Percentiles rank a stretch among this genome's conserved stretches.
Conservation (phyloP, 1,284 basidiomycete species). For the Hypsizygus ulmarius region DNA sequence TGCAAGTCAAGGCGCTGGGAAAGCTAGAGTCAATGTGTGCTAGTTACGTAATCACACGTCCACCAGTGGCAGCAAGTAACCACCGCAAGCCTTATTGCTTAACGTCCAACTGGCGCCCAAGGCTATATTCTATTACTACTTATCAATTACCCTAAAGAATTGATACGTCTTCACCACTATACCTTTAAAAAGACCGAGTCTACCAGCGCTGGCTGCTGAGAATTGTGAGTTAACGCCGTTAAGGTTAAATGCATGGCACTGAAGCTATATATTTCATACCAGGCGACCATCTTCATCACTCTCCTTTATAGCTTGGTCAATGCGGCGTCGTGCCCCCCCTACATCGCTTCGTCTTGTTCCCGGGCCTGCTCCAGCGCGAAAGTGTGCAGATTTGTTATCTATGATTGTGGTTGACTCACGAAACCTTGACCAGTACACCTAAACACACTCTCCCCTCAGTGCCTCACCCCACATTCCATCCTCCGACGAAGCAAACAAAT, state of each 20-base stretch:
- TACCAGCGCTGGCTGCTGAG: too few relatives aligned
- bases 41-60: too few relatives aligned
- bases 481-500: constrained; percentile 23
- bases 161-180: too few relatives aligned
- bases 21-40: too few relatives aligned
- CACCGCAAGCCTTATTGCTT: too few relatives aligned
- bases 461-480: constrained; percentile 44
- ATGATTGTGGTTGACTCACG: constrained; percentile 5
- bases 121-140: too few relatives aligned
- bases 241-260: background rate
- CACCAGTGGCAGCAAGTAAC: too few relatives aligned
- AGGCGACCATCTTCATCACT: constrained; percentile 8
- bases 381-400: constrained; percentile 26
- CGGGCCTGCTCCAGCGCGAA: constrained; percentile 55
- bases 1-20: too few relatives aligned
- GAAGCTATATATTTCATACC: background rate
- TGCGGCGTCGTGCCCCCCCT: constrained; percentile 63
- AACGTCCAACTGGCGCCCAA: too few relatives aligned
- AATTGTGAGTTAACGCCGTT: too few relatives aligned
- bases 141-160: too few relatives aligned
- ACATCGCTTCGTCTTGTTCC: constrained; percentile 52
- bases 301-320: constrained; percentile 16
- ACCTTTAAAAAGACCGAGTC: too few relatives aligned
- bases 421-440: constrained; percentile 32
- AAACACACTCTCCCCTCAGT: constrained; percentile 57